A percentile compares a stretch with the other conserved stretches of the same genome.
Evolutionary conservation across 371 early-diverging fungal species (phyloP).

Genomic region (Dinochytrium kinnereticum): DNA sequence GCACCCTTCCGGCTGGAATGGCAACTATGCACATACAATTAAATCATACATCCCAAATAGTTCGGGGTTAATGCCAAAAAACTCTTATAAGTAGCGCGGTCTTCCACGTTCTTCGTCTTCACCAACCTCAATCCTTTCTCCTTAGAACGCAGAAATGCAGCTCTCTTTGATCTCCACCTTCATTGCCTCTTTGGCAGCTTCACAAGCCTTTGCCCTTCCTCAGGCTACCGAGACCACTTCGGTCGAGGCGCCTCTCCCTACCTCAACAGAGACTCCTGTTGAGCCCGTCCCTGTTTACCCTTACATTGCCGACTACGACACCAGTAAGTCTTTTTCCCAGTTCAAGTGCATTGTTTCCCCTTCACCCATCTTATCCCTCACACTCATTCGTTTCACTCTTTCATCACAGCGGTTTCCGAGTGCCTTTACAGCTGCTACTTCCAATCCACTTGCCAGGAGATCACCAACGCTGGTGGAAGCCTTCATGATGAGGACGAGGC

Average conservation of each 20-base stretch:
- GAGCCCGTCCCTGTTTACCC: not conserved
- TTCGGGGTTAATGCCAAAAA: too few species aligned
- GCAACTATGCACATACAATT: too few species aligned
- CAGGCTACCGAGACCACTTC: not conserved
- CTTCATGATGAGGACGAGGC: constrained; percentile 16
- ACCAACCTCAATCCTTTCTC: too few species aligned
- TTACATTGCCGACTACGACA: not conserved
- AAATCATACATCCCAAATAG: too few species aligned
- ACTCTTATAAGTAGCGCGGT: too few species aligned
- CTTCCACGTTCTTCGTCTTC: too few species aligned
- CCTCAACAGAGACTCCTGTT: not conserved
- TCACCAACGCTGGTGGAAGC: not conserved
- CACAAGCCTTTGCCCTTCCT: not conserved
- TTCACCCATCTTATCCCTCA: not conserved
- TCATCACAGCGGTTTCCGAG: not conserved
- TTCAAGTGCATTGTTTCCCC: not conserved
- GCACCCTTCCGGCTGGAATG: too few species aligned
- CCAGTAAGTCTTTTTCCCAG: too few species aligned
- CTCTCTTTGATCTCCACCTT: not conserved
- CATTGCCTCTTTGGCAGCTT: not conserved
- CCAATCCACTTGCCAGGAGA: not conserved
- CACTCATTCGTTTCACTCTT: not conserved
- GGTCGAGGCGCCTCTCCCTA: not conserved
- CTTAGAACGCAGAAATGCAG: too few species aligned
- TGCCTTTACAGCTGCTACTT: constrained; percentile 20